Conservation (phyloP, 2,329 filamentous ascomycete species). For the Penicillium brasilianum region DNA sequence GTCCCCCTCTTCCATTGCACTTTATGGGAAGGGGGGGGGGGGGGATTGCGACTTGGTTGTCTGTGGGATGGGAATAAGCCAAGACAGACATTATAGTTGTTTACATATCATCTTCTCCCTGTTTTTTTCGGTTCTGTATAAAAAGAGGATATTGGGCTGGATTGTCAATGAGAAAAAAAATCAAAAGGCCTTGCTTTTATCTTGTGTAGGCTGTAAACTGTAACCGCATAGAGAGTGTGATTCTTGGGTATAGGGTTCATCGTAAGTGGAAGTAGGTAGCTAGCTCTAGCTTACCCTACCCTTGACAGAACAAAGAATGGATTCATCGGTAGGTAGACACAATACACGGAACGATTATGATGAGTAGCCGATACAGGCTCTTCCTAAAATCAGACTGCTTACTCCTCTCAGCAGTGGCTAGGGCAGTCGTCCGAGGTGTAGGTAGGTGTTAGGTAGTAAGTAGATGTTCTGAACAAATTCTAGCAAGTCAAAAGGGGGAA, state of each 20-base stretch:
- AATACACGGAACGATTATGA: too few relatives aligned
- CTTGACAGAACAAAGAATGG: too few relatives aligned
- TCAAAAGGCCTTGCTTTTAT: conserved; percentile 15
- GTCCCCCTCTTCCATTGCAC: conserved; percentile 4
- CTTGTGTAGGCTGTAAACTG: neutral
- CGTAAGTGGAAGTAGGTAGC: too few relatives aligned
- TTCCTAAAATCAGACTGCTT: neutral
- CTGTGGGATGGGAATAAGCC: neutral
- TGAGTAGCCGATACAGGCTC: neutral
- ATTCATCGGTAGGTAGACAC: too few relatives aligned
- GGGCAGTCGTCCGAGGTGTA: neutral
- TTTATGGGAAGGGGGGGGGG: too few relatives aligned
- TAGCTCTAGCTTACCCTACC: too few relatives aligned
- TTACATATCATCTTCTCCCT: conserved; percentile 13
- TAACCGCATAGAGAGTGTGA: too few relatives aligned
- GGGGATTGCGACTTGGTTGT: conserved; percentile 8
- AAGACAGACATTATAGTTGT: conserved; percentile 19
- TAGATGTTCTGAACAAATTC: neutral
- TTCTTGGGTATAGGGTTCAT: too few relatives aligned
- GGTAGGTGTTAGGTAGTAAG: too few relatives aligned
- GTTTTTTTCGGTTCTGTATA: conserved; percentile 30
- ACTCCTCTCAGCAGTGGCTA: neutral
- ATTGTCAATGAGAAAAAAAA: conserved; percentile 30
- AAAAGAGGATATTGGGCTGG: conserved; percentile 26
- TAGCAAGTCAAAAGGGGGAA: neutral